Evolutionary conservation across 176 grass and related monocot genomes (phyloP), one percentile per base, ranked within the genome.

Genomic region (Hsuehochloa calcarea): DNA sequence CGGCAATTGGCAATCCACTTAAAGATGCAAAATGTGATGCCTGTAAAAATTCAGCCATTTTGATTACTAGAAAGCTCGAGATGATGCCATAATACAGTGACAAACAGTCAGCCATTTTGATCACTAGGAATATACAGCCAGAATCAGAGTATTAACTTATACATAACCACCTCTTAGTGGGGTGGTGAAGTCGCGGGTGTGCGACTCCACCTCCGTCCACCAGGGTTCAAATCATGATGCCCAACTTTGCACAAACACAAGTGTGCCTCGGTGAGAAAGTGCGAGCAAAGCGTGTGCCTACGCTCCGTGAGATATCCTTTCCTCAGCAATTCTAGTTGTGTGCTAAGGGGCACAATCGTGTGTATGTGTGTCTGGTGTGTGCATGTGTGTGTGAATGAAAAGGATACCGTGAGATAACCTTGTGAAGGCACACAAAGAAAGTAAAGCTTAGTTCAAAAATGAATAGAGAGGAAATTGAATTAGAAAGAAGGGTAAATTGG

Each of bases 1-100:
- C 90, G 67, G 83, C 55, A 81, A 88, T 61, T 27, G 88, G 77
- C 88, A 86, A 86, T 80, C 90, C 92, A 90, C 92, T 85, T 76
- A 43, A 74, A 85, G 71, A 87, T 26, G 86, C 92, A 65, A 92
- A 58, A 80, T 92, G 92, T 85, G 86, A 87, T 52, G 20, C 86
- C 95, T 97, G 76, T 29, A 63, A 75, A 74, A 6, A 10, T 50
- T 50, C 43, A 35, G 22, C 1, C 14, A 67, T 26, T 63, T 45
- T 6, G 1, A 79, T 67, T 16, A 34, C 64, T 38, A 10, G 9
- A 0, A 54, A 79, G 41, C 68, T 31, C 8, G 49, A 29, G 38
- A 10, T 64, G 52, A 67, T 13, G 6, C 40, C 25, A 66, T 65
- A 23, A 74, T 61, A 78, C 22, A 72, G n/a, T 60, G 17, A 82